phyloP scores from a whole-genome alignment of 164 flowering plant species.

The Vitis rotundifolia region DNA sequence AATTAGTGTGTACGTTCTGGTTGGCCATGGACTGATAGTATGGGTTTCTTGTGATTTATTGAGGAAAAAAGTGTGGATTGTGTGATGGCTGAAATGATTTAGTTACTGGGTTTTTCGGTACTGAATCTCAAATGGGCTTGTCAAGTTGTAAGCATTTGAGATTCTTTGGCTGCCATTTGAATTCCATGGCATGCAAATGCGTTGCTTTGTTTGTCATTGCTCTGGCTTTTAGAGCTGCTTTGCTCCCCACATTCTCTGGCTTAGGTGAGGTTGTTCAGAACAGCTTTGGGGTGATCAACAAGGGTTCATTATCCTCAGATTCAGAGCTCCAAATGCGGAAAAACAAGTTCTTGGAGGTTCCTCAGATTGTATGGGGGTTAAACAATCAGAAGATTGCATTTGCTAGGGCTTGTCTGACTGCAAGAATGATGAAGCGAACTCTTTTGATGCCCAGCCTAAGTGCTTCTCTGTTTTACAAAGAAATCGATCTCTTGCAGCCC shows the following conservation, averaged over 20 bases:
- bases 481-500: slow-evolving; percentile 72
- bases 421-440: slow-evolving; percentile 76
- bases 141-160: slow-evolving; percentile 34
- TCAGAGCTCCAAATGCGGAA: slow-evolving; percentile 29
- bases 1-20: no score
- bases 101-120: neutral
- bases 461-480: slow-evolving; percentile 93
- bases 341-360: slow-evolving; percentile 83
- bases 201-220: slow-evolving; percentile 38
- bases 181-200: slow-evolving; percentile 52
- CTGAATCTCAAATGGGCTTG: slow-evolving; percentile 37
- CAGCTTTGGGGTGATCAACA: slow-evolving; percentile 8
- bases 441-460: slow-evolving; percentile 92
- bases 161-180: slow-evolving; percentile 28
- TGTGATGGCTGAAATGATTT: slow-evolving; percentile 1
- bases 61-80: neutral
- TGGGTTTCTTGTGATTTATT: neutral
- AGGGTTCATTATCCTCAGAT: slow-evolving; percentile 9
- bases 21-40: no score
- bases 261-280: slow-evolving; percentile 22
- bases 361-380: slow-evolving; percentile 97
- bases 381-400: slow-evolving; percentile 97
- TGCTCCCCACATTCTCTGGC: slow-evolving; percentile 33
- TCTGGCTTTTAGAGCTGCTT: slow-evolving; percentile 40
- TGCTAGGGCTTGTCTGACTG: slow-evolving; percentile 89